A percentile compares a stretch with the other conserved stretches of the same genome.
These are phyloP conservation scores for Prunus salicina DNA, from an alignment of 306 rosid genomes.

Conservation along the genomic window DNA sequence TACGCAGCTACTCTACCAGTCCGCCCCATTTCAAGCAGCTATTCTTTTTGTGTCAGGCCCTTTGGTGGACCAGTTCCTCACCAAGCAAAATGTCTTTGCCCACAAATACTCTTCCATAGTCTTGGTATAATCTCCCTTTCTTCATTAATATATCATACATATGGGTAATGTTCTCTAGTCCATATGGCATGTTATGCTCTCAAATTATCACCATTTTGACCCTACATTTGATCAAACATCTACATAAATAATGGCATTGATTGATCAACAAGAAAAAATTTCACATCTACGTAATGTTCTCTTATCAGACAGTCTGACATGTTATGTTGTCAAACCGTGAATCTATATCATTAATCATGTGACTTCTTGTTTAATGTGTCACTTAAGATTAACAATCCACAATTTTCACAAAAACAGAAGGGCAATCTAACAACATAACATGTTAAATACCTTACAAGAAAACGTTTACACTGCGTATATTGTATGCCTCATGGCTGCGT, in stretches of 20 bases:
- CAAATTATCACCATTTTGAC: too few species aligned
- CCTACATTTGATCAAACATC: background rate
- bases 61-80: slow-evolving; percentile 74
- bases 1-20: slow-evolving; percentile 88
- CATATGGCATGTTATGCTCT: too few species aligned
- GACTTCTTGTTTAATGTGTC: background rate
- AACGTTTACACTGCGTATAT: too few species aligned
- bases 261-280: background rate
- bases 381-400: background rate
- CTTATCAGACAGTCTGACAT: background rate
- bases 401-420: too few species aligned
- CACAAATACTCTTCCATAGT: slow-evolving; percentile 75
- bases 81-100: slow-evolving; percentile 79
- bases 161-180: too few species aligned
- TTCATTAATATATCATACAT: too few species aligned
- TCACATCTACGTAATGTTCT: background rate
- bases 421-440: too few species aligned
- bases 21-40: slow-evolving; percentile 97
- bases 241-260: background rate
- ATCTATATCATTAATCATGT: background rate
- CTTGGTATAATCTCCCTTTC: slow-evolving; percentile 41
- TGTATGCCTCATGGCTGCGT: too few species aligned
- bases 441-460: too few species aligned
- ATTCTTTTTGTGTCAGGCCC: slow-evolving; percentile 94
- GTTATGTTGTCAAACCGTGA: background rate